Evolutionary conservation across 2,329 filamentous ascomycete genomes (phyloP).

Genomic region (Monosporascus sp.): DNA sequence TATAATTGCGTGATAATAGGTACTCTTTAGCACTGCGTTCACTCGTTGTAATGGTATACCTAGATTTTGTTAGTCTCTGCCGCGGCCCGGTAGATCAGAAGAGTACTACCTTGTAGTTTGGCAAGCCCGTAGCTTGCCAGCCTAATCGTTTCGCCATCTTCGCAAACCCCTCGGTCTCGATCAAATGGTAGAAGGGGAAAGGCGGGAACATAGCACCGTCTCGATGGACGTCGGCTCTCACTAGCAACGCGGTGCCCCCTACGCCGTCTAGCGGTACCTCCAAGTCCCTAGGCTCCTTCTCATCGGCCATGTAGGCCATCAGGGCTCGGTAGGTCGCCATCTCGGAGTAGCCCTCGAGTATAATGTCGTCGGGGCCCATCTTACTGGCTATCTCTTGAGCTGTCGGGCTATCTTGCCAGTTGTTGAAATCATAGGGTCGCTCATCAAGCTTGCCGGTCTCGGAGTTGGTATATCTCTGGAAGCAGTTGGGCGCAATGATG

Average conservation of each 20-base stretch:
- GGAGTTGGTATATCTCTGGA: constrained; percentile 73
- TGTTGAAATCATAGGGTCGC: constrained; percentile 94
- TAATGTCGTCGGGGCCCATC: constrained; percentile 87
- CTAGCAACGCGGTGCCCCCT: constrained; percentile 84
- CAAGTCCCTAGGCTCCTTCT: constrained; percentile 46
- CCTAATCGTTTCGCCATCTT: constrained; percentile 91
- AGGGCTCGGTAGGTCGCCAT: constrained; percentile 87
- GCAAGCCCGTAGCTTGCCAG: constrained; percentile 81
- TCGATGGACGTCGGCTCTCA: constrained; percentile 94
- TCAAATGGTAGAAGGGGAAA: constrained; percentile 93
- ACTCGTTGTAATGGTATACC: constrained; percentile 91
- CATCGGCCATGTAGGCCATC: constrained; percentile 75
- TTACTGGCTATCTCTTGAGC: constrained; percentile 69
- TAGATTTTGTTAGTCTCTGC: constrained; percentile 29
- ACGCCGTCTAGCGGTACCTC: constrained; percentile 85
- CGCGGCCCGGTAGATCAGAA: not conserved
- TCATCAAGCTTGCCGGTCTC: constrained; percentile 66
- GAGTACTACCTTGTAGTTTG: constrained; percentile 85
- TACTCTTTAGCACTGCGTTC: constrained; percentile 24
- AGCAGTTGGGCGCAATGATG: constrained; percentile 95
- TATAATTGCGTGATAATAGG: not conserved
- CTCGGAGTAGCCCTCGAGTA: constrained; percentile 89
- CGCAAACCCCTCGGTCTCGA: constrained; percentile 96
- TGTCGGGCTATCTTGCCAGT: constrained; percentile 84
- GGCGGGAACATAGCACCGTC: constrained; percentile 98